These are phyloP conservation scores for Clarireedia homoeocarpa DNA, from an alignment of 2,329 filamentous ascomycete species.

Conservation along the genomic window DNA sequence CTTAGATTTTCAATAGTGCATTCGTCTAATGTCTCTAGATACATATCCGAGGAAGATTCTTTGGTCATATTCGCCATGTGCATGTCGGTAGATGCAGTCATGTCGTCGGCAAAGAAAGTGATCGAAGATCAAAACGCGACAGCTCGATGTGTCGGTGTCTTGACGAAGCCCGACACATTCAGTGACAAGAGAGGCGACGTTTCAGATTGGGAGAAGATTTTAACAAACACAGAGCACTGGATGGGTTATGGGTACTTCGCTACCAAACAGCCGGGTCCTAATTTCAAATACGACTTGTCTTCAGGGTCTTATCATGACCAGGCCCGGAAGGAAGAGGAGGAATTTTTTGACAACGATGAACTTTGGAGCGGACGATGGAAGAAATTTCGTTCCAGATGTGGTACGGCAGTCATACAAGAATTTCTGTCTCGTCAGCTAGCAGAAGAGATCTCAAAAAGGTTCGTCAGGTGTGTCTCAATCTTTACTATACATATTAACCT, in stretches of 20 bases:
- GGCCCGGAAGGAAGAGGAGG: slow-evolving; percentile 40
- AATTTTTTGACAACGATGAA: slow-evolving; percentile 38
- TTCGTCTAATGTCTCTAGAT: slow-evolving; percentile 29
- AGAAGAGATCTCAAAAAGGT: slow-evolving; percentile 34
- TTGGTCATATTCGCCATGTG: slow-evolving; percentile 71
- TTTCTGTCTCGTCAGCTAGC: slow-evolving; percentile 42
- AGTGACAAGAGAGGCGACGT: slow-evolving; percentile 37
- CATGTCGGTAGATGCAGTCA: slow-evolving; percentile 72
- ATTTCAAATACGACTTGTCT: neutral
- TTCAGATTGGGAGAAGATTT: slow-evolving; percentile 53
- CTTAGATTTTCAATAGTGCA: neutral
- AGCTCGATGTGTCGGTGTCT: slow-evolving; percentile 59
- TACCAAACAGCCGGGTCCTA: slow-evolving; percentile 55
- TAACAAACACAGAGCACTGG: slow-evolving; percentile 49
- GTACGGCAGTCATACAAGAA: slow-evolving; percentile 41
- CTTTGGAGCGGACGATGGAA: slow-evolving; percentile 40
- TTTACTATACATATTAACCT: neutral
- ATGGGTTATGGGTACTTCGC: slow-evolving; percentile 74
- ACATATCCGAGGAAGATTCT: slow-evolving; percentile 61
- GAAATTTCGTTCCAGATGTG: slow-evolving; percentile 38
- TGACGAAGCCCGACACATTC: slow-evolving; percentile 78
- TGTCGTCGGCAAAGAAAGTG: slow-evolving; percentile 61
- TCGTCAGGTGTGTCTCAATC: neutral
- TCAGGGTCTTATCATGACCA: slow-evolving; percentile 32
- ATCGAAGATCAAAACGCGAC: slow-evolving; percentile 51